Base-by-base conservation (phyloP, 2,329 filamentous ascomycete genomes). In the Emmonsia crescens region DNA sequence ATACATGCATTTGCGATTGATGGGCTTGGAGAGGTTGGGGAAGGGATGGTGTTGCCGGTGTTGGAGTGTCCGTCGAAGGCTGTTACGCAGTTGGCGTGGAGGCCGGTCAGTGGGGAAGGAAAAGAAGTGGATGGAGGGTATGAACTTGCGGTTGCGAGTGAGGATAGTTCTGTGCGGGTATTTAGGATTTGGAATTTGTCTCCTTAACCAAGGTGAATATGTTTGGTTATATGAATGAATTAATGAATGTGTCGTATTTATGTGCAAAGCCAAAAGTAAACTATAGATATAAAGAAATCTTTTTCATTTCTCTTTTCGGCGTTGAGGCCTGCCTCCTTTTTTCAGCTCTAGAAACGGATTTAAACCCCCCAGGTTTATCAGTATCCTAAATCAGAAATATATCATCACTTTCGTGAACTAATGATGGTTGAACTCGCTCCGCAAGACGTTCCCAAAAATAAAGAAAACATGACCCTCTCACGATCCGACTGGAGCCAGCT, bases 11-110 rank as follows among this genome's bases (percentile, higher is more conserved):
- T 81, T 46, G 66, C 68, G 5, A 64, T 67, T 9, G 70, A 72
- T n/a, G 66, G 58, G 48, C 65, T 73, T 6, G 70, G 72, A 63
- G 62, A 70, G 27, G 44, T 59, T 24, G 68, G 70, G 38, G 66
- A 70, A 54, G 59, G 73, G 46, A 66, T 68, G 51, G 68, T 67
- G 40, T 64, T 78, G 57, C 74, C 76, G 38, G 69, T 65, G 61
- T 60, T 66, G 8, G 69, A 83, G 57, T 83, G 79, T 51, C 81
- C 88, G 1, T 85, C 86, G 29, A 88, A 83, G 70, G 75, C 86
- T 1, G 81, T 90, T 27, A 80, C 84, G 29, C 85, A 88, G 70
- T 76, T 92, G 42, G 80, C 85, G 8, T 92, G 89, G 89, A 81
- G 85, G 64, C 88, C 87, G 5, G 48, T 54, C 36, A 46, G 55